These are phyloP conservation scores for Gelatoporia subvermispora DNA, from an alignment of 768 basidiomycete species.

Conservation along the genomic window DNA sequence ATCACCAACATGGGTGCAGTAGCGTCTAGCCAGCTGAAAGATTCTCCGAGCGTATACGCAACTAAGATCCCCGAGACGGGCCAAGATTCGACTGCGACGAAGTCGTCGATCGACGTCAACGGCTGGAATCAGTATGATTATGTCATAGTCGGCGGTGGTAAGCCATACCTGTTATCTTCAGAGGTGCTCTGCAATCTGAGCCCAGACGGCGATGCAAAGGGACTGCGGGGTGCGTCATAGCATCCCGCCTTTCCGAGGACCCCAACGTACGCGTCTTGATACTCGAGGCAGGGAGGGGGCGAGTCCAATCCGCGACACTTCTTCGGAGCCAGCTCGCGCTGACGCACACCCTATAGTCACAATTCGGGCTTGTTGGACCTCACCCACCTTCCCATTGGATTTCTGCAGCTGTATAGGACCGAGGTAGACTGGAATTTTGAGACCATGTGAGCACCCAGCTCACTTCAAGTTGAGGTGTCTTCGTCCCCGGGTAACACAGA, in stretches of 20 bases:
- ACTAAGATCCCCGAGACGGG: no score
- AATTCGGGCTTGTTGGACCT: no score
- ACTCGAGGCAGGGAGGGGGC: slow-evolving; percentile 61
- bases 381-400: slow-evolving; percentile 11
- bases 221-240: slow-evolving; percentile 56
- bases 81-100: no score
- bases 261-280: slow-evolving; percentile 45
- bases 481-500: not conserved
- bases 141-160: slow-evolving; percentile 30
- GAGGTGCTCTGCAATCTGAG: not conserved
- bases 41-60: no score
- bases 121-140: slow-evolving; percentile 23
- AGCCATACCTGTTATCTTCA: not conserved
- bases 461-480: not conserved
- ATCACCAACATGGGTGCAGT: no score
- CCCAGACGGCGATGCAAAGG: slow-evolving; percentile 26
- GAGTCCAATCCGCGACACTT: not conserved
- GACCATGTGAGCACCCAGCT: slow-evolving; percentile 5
- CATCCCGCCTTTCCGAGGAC: slow-evolving; percentile 51
- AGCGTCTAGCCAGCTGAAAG: no score
- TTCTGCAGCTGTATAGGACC: slow-evolving; percentile 34
- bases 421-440: slow-evolving; percentile 37
- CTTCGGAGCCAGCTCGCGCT: not conserved
- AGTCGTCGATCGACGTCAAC: not conserved
- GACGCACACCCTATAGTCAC: not conserved